Evolutionary conservation across 352 stramenopile species (phyloP).

Genomic region (Phytophthora uliginosa): DNA sequence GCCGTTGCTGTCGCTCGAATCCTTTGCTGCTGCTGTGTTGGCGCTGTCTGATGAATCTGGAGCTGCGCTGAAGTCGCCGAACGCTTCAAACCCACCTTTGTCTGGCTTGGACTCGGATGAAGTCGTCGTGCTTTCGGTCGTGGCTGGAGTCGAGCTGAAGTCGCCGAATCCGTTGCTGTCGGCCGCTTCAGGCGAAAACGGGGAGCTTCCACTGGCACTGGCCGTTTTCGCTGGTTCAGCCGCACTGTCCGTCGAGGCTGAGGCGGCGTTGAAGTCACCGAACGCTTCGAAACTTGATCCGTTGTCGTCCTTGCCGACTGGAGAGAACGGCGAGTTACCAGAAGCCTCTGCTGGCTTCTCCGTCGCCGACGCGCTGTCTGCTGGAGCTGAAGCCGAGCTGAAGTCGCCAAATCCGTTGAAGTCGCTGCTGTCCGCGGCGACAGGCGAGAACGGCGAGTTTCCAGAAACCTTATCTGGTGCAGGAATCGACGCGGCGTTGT

Average conservation of each 20-base stretch:
- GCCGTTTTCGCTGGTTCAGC: slow-evolving; percentile 2
- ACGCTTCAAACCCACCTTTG: slow-evolving; percentile 28
- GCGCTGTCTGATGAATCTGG: slow-evolving; percentile 9
- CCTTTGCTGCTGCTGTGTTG: slow-evolving; percentile 18
- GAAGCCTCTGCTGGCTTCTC: slow-evolving; percentile 11
- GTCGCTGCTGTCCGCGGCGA: slow-evolving; percentile 21
- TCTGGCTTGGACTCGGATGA: slow-evolving; percentile 9
- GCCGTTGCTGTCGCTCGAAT: slow-evolving; percentile 12
- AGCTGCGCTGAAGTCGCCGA: slow-evolving; percentile 33
- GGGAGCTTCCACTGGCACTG: slow-evolving; percentile 18
- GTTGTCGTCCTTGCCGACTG: slow-evolving; percentile 10
- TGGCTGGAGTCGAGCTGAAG: slow-evolving; percentile 18
- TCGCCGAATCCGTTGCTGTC: slow-evolving; percentile 22
- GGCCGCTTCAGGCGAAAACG: slow-evolving; percentile 22
- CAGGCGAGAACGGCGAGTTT: slow-evolving; percentile 35
- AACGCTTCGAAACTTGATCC: slow-evolving; percentile 24
- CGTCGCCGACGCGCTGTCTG: neutral
- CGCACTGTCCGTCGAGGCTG: slow-evolving; percentile 6
- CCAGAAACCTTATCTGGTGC: slow-evolving; percentile 12
- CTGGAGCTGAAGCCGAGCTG: slow-evolving; percentile 23
- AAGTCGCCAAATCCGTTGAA: slow-evolving; percentile 42
- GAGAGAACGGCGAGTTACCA: slow-evolving; percentile 22
- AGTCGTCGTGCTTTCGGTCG: slow-evolving; percentile 6
- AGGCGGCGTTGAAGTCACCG: slow-evolving; percentile 23
- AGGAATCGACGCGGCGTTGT: slow-evolving; percentile 1